phyloP scores from a whole-genome alignment of 805 yeast species.

The Wickerhamomyces tratensis region DNA sequence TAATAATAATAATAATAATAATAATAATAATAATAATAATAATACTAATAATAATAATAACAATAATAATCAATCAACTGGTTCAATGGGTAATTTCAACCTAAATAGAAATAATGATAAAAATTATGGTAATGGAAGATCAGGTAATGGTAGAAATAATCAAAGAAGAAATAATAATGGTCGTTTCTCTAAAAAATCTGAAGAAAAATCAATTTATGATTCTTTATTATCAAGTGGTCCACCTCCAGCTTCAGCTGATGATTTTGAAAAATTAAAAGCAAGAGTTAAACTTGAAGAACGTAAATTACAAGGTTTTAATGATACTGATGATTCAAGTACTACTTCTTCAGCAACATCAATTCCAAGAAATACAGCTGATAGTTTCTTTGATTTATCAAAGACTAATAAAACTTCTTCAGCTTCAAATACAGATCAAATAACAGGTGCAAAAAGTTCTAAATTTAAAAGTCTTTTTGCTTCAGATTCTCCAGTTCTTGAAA shows the following conservation, averaged over 20 bases:
- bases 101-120: constrained; percentile 7
- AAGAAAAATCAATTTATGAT: constrained; percentile 7
- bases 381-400: constrained; percentile 13
- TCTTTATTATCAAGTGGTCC: not conserved
- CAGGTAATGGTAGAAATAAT: constrained; percentile 6
- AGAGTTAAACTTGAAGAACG: constrained; percentile 27
- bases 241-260: constrained; percentile 14
- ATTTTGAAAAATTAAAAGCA: constrained; percentile 31
- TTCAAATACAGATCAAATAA: constrained; percentile 4
- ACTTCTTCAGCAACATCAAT: not conserved
- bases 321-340: not conserved
- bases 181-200: constrained; percentile 11
- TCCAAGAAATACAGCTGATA: constrained; percentile 15
- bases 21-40: not conserved
- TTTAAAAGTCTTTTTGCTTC: constrained; percentile 18
- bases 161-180: constrained; percentile 10
- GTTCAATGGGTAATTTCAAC: constrained; percentile 21
- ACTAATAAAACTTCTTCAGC: constrained; percentile 1
- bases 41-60: constrained; percentile 5
- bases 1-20: not conserved
- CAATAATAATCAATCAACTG: constrained; percentile 9
- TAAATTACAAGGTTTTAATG: constrained; percentile 19
- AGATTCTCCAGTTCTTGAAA: constrained; percentile 4
- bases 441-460: constrained; percentile 15
- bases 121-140: constrained; percentile 1